Evolutionary conservation across 768 basidiomycete genomes (phyloP).

Genomic region (Ramaria sp.): DNA sequence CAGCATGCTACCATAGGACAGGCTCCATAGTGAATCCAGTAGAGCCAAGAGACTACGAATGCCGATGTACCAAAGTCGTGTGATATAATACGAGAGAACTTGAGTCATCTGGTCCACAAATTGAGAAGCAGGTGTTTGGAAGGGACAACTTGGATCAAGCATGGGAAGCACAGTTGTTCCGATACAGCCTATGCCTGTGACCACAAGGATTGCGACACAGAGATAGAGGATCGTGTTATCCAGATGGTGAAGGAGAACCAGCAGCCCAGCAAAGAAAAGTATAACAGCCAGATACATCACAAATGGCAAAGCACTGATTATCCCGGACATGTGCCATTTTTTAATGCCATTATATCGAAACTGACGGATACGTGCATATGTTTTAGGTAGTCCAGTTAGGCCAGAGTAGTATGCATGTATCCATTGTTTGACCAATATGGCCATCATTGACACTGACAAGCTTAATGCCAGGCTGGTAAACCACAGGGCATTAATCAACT

Average conservation of each 20-base stretch:
- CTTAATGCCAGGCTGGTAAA: constrained; percentile 17
- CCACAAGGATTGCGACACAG: background rate
- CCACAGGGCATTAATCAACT: constrained; percentile 26
- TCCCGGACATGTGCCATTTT: constrained; percentile 15
- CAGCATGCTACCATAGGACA: background rate
- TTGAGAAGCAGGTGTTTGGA: background rate
- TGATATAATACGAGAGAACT: background rate
- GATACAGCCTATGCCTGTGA: background rate
- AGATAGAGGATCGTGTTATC: background rate
- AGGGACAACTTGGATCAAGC: constrained; percentile 1
- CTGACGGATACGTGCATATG: constrained; percentile 13
- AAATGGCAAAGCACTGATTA: constrained; percentile 14
- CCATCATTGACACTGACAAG: constrained; percentile 16
- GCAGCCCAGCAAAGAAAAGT: constrained; percentile 17
- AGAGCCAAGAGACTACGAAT: background rate
- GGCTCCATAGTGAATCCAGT: background rate
- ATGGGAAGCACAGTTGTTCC: background rate
- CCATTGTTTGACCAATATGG: constrained; percentile 22
- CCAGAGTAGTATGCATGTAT: constrained; percentile 14
- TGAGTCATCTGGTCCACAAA: background rate
- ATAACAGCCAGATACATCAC: constrained; percentile 16
- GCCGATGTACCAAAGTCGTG: background rate
- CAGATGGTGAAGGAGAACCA: constrained; percentile 16
- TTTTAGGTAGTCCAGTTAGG: background rate
- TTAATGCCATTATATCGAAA: constrained; percentile 14